Evolutionary conservation across 2,329 filamentous ascomycete species (phyloP), one percentile per base, ranked within the genome.

Genomic region (Aspergillus sp.): DNA sequence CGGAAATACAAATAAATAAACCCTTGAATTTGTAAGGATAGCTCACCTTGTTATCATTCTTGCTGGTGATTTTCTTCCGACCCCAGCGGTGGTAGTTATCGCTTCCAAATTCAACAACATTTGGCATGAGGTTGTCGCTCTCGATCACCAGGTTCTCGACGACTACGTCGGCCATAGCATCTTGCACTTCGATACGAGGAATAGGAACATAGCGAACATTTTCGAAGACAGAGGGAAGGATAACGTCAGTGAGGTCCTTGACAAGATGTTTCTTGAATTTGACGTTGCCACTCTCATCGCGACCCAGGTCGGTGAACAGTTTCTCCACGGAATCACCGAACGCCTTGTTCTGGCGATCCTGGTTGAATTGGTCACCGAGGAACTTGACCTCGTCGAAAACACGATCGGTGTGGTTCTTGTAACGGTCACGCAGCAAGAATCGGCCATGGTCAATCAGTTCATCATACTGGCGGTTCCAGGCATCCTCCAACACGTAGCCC

Each of bases 81-180:
- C 93, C 95, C 87, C 90, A 96, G 65, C 90, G 88, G 85, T 93
- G 91, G 80, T 95, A 96, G 80, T 98, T 95, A 79, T 98, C 93
- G 71, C 87, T 95, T 58, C 87, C 85, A 61, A 98, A 83, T 75
- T 99, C 93, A 40, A 96, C 76, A 5, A 93, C 83, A 68, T 99
- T 99, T 62, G 95, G 95, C 78, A 93, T 91, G 66, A 99, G 87
- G 78, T 99, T 99, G 80, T 98, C 93, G 64, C 91, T 93, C 79
- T 99, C 95, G 52, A 99, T 84, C 46, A 97, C 89, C 11, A 99
- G 80, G 75, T 99, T 99, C 80, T 99, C 95, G 45, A 99, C 85
- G 49, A 98, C 85, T 49, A 89, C 89, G 75, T 99, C 95, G 51
- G 96, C 82, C 81, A 88, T 86, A 2, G 84, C 82, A 67, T 98